A percentile compares a stretch with the other conserved stretches of the same genome.
These are phyloP conservation scores for Tolypocladium sp. DNA, from an alignment of 2,329 filamentous ascomycete species.

Conservation along the genomic window DNA sequence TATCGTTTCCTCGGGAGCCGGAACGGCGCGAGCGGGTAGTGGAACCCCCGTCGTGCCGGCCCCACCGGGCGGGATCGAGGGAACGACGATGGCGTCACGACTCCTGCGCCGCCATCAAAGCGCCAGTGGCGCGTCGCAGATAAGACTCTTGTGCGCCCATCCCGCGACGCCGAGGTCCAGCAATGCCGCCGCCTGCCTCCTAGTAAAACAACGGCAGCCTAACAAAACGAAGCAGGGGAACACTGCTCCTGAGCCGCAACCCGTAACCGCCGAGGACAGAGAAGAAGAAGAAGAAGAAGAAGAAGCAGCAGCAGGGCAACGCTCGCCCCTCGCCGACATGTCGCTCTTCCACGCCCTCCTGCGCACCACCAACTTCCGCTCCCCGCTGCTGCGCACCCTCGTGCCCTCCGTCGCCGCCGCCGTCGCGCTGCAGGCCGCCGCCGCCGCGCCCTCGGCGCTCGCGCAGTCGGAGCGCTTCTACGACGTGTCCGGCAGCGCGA, in stretches of 20 bases:
- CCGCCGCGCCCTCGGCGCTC: slow-evolving; percentile 52
- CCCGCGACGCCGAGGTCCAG: not conserved
- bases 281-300: not conserved
- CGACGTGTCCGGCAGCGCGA: slow-evolving; percentile 57
- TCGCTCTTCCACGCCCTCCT: slow-evolving; percentile 38
- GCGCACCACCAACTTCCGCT: slow-evolving; percentile 50
- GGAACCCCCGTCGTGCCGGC: not conserved
- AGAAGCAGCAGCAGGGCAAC: too few species aligned
- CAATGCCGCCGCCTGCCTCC: not conserved
- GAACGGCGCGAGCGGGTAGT: not conserved
- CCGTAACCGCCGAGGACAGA: not conserved
- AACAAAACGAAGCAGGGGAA: too few species aligned
- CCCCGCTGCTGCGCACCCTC: slow-evolving; percentile 52
- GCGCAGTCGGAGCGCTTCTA: slow-evolving; percentile 57
- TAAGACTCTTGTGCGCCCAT: not conserved
- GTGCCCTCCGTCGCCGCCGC: slow-evolving; percentile 53
- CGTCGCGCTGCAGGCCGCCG: slow-evolving; percentile 52
- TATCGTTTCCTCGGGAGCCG: not conserved
- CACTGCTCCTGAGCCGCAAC: too few species aligned
- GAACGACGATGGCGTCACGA: not conserved
- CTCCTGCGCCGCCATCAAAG: not conserved
- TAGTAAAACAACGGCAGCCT: too few species aligned
- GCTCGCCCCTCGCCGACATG: slow-evolving; percentile 14
- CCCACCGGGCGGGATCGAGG: not conserved
- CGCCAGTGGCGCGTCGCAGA: not conserved